These are phyloP conservation scores for Pascua sp. DNA, from an alignment of 1,284 basidiomycete genomes.

Conservation along the genomic window DNA sequence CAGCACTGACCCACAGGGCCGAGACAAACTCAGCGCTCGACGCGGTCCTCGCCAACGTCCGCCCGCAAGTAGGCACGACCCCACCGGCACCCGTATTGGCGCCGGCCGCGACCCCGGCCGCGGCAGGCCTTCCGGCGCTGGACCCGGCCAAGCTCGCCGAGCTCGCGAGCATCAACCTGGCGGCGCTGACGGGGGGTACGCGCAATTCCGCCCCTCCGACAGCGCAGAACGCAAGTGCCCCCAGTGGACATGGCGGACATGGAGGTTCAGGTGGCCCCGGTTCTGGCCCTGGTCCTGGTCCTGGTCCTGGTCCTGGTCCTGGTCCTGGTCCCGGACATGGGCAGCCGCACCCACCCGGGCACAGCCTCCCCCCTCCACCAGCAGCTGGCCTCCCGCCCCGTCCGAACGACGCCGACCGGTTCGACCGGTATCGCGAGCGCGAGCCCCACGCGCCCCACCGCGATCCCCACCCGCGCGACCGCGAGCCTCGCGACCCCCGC, in stretches of 20 bases:
- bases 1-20: conserved; percentile 1
- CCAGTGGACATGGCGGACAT: too few species aligned
- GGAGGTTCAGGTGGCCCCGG: too few species aligned
- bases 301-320: too few species aligned
- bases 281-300: too few species aligned
- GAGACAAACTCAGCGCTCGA: conserved; percentile 11
- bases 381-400: neutral
- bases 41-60: conserved; percentile 19
- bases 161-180: conserved; percentile 22
- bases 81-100: neutral
- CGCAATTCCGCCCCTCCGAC: neutral
- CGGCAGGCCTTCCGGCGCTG: conserved; percentile 10
- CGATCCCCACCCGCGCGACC: neutral
- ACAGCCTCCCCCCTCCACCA: too few species aligned
- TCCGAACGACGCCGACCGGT: neutral
- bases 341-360: too few species aligned
- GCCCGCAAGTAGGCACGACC: neutral
- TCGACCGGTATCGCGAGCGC: conserved; percentile 1
- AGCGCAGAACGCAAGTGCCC: neutral
- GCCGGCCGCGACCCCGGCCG: conserved; percentile 2
- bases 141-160: conserved; percentile 29
- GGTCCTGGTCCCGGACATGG: too few species aligned
- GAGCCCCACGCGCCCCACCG: neutral
- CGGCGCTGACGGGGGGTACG: neutral
- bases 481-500: neutral